Evolutionary conservation across 2,329 filamentous ascomycete species (phyloP).

Genomic region (Shiraia bambusicola): DNA sequence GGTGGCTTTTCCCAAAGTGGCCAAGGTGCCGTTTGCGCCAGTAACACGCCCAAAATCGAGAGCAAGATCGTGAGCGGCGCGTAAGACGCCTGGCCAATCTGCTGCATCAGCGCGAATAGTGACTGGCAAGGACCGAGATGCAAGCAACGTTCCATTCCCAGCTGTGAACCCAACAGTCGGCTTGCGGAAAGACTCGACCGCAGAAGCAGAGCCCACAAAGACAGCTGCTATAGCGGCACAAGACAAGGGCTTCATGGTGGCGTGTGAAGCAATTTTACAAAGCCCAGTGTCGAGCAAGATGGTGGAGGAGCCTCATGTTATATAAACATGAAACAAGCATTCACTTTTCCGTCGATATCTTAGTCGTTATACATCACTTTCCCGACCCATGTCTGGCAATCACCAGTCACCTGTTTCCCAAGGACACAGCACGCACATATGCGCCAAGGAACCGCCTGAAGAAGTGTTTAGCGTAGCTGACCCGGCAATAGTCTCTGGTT

Average conservation of each 20-base stretch:
- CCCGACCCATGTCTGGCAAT: conserved; percentile 5
- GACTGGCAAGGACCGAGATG: conserved; percentile 32
- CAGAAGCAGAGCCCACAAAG: conserved; percentile 27
- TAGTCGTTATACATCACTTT: conserved; percentile 12
- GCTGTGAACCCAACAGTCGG: conserved; percentile 51
- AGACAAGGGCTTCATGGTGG: conserved; percentile 34
- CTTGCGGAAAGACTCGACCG: conserved; percentile 49
- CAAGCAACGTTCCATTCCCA: conserved; percentile 42
- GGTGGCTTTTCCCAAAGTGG: conserved; percentile 54
- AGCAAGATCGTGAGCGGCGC: conserved; percentile 67
- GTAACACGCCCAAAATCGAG: conserved; percentile 71
- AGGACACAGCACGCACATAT: conserved; percentile 6
- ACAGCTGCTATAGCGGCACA: conserved; percentile 25
- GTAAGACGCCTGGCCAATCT: conserved; percentile 69
- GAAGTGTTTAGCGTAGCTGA: conserved; percentile 16
- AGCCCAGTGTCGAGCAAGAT: conserved; percentile 6
- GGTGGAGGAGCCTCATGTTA: conserved; percentile 13
- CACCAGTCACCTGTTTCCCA: conserved; percentile 6
- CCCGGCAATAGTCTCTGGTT: conserved; percentile 36
- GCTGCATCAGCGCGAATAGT: conserved; percentile 38
- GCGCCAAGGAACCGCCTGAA: conserved; percentile 20
- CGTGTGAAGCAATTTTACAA: conserved; percentile 1
- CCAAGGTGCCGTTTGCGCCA: conserved; percentile 60
- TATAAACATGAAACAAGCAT: conserved; percentile 11
- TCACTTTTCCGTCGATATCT: conserved; percentile 20